Conservation (phyloP, 257 asterid species). For the Forsythia viridissima region DNA sequence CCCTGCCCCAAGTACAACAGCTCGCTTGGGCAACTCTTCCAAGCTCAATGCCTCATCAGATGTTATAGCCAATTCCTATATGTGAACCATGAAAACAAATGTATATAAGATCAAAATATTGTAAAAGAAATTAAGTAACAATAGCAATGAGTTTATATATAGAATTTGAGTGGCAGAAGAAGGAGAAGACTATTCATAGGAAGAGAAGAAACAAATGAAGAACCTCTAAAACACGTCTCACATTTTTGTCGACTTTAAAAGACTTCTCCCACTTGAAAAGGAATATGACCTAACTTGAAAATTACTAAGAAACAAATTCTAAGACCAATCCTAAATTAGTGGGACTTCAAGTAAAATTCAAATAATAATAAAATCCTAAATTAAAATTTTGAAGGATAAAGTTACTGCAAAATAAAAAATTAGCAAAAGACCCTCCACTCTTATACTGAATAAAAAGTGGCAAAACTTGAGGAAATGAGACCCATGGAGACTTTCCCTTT, state of each 20-base stretch:
- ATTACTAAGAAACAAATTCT: too few relatives aligned
- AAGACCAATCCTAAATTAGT: background rate
- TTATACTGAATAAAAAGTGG: background rate
- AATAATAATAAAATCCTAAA: background rate
- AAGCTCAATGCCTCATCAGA: conserved; percentile 98
- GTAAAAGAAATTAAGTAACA: too few relatives aligned
- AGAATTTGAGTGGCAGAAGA: too few relatives aligned
- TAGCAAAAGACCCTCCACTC: background rate
- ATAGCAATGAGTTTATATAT: too few relatives aligned
- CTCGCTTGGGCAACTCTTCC: conserved; percentile 94
- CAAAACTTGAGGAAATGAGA: background rate
- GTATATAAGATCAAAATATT: background rate
- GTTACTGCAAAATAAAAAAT: background rate
- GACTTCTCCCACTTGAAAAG: too few relatives aligned
- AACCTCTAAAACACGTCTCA: too few relatives aligned
- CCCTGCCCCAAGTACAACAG: conserved; percentile 93
- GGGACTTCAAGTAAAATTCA: background rate
- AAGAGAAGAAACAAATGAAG: too few relatives aligned
- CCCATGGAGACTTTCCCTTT: background rate
- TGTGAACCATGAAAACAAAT: conserved; percentile 17
- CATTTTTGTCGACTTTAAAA: too few relatives aligned
- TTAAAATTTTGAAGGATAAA: background rate
- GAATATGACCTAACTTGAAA: too few relatives aligned
- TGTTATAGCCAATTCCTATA: conserved; percentile 89
- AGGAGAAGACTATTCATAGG: too few relatives aligned